These are phyloP conservation scores for Parasitella parasitica DNA, from an alignment of 371 early-diverging fungal species.

Conservation along the genomic window DNA sequence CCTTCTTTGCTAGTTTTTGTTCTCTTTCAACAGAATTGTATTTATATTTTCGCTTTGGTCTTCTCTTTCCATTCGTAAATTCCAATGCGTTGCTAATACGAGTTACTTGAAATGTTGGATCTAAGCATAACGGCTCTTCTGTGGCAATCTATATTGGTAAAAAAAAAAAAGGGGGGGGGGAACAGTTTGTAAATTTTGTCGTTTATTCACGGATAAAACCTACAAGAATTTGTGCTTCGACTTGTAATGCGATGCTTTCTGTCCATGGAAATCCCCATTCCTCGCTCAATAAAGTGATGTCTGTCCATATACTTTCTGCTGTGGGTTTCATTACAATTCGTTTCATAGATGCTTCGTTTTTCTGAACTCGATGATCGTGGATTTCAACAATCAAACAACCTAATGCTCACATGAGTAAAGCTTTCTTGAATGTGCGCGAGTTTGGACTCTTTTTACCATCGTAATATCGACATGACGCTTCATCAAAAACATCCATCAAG, in stretches of 20 bases:
- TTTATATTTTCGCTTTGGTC: slow-evolving; percentile 52
- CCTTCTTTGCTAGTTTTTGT: slow-evolving; percentile 58
- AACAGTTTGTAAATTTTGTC: too few species aligned
- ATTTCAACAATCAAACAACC: slow-evolving; percentile 61
- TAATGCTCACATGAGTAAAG: slow-evolving; percentile 6
- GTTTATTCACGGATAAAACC: not conserved
- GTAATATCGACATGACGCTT: slow-evolving; percentile 60
- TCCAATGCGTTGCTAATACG: slow-evolving; percentile 58
- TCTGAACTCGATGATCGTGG: slow-evolving; percentile 48
- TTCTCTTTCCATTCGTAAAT: slow-evolving; percentile 37
- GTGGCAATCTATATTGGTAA: slow-evolving; percentile 45
- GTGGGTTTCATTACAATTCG: slow-evolving; percentile 57
- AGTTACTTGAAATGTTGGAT: slow-evolving; percentile 59
- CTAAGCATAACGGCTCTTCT: slow-evolving; percentile 60
- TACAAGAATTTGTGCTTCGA: slow-evolving; percentile 62
- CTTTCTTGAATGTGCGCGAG: not conserved
- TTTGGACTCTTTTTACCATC: slow-evolving; percentile 35
- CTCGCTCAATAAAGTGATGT: slow-evolving; percentile 57
- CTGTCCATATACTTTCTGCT: slow-evolving; percentile 62
- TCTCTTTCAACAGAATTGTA: slow-evolving; percentile 64
- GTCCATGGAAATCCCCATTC: slow-evolving; percentile 54
- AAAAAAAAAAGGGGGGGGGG: not conserved
- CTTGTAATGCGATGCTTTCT: slow-evolving; percentile 50
- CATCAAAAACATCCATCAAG: slow-evolving; percentile 59
- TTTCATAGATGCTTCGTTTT: slow-evolving; percentile 24